A percentile compares a stretch with the other conserved stretches of the same genome.
Conservation (phyloP, 257 asterid genomes). For the Anisodus acutangulus region DNA sequence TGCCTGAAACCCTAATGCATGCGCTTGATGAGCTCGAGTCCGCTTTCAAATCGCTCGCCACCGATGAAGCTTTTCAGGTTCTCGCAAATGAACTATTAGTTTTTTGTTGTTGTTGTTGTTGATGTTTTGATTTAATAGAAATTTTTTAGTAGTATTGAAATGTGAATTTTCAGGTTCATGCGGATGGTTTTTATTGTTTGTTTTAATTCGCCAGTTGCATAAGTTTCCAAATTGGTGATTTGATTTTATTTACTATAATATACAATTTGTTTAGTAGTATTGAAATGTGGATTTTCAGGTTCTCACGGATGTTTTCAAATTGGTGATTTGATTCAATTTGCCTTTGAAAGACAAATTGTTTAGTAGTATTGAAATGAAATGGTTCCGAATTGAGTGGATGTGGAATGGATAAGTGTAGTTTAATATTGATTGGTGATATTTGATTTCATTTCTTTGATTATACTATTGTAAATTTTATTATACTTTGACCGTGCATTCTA, state of each 20-base stretch:
- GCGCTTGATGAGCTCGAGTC: constrained; percentile 92
- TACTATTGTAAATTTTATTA: neutral
- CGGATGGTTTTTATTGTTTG: too few species aligned
- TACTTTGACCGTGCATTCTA: neutral
- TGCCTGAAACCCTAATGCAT: constrained; percentile 88
- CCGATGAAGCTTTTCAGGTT: constrained; percentile 83
- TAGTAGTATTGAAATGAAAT: neutral
- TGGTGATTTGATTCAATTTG: constrained; percentile 16
- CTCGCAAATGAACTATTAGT: neutral
- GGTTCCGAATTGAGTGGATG: too few species aligned
- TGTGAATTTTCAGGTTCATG: too few species aligned
- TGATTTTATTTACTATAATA: too few species aligned
- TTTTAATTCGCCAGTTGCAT: neutral
- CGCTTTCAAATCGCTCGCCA: constrained; percentile 69
- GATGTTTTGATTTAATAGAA: too few species aligned
- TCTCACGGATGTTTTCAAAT: neutral
- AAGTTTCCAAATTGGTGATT: neutral
- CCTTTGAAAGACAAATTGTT: neutral
- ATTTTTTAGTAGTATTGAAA: too few species aligned
- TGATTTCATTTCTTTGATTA: neutral
- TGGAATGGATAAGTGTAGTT: too few species aligned
- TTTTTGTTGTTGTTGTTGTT: neutral
- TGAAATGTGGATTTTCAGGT: constrained; percentile 61
- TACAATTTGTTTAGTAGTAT: neutral
- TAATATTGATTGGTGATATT: neutral